Percentiles rank a stretch among this genome's conserved stretches.
Conservation (phyloP, 768 basidiomycete species). For the Leccinum uliginosum region DNA sequence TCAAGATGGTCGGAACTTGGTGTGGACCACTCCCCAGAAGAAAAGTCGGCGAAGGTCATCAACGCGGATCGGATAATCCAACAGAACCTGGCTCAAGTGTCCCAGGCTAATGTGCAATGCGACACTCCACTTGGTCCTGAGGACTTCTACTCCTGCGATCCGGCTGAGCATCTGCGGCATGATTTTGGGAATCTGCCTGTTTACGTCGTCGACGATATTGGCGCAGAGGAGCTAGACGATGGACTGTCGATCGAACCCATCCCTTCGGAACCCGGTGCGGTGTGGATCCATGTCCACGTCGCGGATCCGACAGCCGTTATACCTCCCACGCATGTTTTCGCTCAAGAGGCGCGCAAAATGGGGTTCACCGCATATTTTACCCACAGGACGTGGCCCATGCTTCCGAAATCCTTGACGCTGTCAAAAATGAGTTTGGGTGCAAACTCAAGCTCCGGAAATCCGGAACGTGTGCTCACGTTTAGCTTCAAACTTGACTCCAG, state of each 20-base stretch:
- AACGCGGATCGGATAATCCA: slow-evolving; percentile 28
- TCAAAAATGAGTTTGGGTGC: slow-evolving; percentile 47
- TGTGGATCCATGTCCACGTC: slow-evolving; percentile 89
- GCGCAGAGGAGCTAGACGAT: slow-evolving; percentile 88
- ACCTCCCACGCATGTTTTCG: slow-evolving; percentile 62
- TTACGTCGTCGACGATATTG: slow-evolving; percentile 80
- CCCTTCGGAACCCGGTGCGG: slow-evolving; percentile 48
- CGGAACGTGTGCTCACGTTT: slow-evolving; percentile 71
- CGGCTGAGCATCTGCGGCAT: slow-evolving; percentile 67
- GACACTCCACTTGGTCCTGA: slow-evolving; percentile 48
- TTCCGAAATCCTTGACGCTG: slow-evolving; percentile 59
- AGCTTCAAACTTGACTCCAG: slow-evolving; percentile 60
- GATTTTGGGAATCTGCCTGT: slow-evolving; percentile 82
- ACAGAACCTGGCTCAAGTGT: slow-evolving; percentile 12
- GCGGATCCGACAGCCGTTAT: slow-evolving; percentile 87
- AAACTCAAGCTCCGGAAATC: slow-evolving; percentile 23
- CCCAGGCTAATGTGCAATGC: slow-evolving; percentile 3
- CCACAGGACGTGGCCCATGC: slow-evolving; percentile 63
- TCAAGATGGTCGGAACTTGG: slow-evolving; percentile 36
- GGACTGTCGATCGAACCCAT: slow-evolving; percentile 81
- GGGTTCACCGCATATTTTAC: slow-evolving; percentile 59
- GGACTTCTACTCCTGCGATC: slow-evolving; percentile 62
- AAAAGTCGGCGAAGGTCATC: slow-evolving; percentile 31
- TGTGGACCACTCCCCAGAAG: slow-evolving; percentile 19
- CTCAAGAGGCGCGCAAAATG: slow-evolving; percentile 50